Conservation (phyloP, 2,329 filamentous ascomycete species). For the Aspergillus calidoustus region DNA sequence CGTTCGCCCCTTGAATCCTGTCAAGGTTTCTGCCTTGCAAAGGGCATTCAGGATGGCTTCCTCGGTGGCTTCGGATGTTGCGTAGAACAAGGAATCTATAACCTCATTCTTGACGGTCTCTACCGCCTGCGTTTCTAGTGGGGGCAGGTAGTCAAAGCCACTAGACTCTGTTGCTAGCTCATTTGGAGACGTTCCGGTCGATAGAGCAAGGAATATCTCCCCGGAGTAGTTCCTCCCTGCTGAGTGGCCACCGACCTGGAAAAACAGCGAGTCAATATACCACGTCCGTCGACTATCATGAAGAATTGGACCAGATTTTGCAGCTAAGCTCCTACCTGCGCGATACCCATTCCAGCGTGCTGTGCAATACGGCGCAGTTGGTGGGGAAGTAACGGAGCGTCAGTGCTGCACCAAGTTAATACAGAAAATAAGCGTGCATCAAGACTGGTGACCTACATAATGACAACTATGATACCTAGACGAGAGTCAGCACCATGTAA, state of each 20-base stretch:
- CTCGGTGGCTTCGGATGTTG: background rate
- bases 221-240: constrained; percentile 3
- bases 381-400: constrained; percentile 3
- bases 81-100: constrained; percentile 4
- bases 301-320: background rate
- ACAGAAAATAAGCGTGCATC: background rate
- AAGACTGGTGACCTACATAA: background rate
- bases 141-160: constrained; percentile 3
- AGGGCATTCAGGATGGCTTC: background rate
- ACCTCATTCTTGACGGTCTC: constrained; percentile 2
- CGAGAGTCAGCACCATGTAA: background rate
- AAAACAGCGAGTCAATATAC: background rate
- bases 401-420: background rate
- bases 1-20: background rate
- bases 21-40: constrained; percentile 2
- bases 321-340: background rate
- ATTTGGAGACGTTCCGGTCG: background rate
- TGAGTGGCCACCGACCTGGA: constrained; percentile 1
- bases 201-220: constrained; percentile 8
- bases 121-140: background rate
- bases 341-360: constrained; percentile 4
- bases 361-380: constrained; percentile 3
- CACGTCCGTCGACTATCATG: background rate
- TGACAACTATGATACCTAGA: constrained; percentile 1
- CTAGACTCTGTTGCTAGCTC: background rate